Evolutionary conservation across 805 yeast species (phyloP).

Genomic region (Cyberlindnera maritima): DNA sequence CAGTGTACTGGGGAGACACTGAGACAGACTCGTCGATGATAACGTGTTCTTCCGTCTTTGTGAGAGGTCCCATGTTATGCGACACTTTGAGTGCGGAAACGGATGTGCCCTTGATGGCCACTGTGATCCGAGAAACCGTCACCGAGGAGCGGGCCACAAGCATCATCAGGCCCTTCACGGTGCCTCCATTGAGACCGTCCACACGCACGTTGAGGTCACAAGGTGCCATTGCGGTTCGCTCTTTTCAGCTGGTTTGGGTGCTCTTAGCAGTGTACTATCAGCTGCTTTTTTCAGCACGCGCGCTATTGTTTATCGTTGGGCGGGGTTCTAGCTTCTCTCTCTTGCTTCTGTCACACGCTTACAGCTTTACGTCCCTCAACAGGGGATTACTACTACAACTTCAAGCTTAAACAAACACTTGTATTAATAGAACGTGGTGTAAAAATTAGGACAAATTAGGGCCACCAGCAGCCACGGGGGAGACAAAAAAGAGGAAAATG

Average conservation of each 20-base stretch:
- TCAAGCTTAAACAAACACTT: too few relatives aligned
- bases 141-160: constrained; percentile 10
- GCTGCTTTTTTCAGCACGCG: too few relatives aligned
- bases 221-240: constrained; percentile 4
- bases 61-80: background rate
- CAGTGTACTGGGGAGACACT: constrained; percentile 10
- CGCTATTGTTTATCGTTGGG: too few relatives aligned
- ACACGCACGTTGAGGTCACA: constrained; percentile 11
- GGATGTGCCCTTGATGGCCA: constrained; percentile 7
- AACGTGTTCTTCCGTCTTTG: constrained; percentile 7
- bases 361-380: too few relatives aligned
- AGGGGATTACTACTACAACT: too few relatives aligned
- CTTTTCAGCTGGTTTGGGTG: background rate
- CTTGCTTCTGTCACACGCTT: too few relatives aligned
- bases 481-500: too few relatives aligned
- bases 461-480: too few relatives aligned
- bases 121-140: constrained; percentile 7
- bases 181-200: constrained; percentile 4
- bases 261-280: too few relatives aligned
- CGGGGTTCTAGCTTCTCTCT: too few relatives aligned
- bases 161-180: constrained; percentile 5
- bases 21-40: constrained; percentile 11
- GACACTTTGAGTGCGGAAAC: background rate
- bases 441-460: too few relatives aligned
- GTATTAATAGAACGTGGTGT: too few relatives aligned